Evolutionary conservation across 225 moss, liverwort and hornwort genomes (phyloP).

Genomic region (Sphagnum tenellum): DNA sequence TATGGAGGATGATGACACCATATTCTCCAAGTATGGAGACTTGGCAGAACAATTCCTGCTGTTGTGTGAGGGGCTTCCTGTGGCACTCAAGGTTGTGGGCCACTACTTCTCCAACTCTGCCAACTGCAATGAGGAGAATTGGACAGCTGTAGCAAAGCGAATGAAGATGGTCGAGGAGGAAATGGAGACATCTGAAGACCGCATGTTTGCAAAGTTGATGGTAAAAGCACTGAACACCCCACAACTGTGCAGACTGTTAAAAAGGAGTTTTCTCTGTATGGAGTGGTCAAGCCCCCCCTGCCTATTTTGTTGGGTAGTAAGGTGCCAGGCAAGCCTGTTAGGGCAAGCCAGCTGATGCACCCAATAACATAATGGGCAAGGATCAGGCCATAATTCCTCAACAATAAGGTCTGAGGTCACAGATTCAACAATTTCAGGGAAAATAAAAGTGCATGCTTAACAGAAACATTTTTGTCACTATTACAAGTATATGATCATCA

Average conservation of each 20-base stretch:
- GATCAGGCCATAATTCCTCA: too few species aligned
- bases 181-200: slow-evolving; percentile 80
- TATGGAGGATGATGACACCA: slow-evolving; percentile 7
- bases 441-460: too few species aligned
- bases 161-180: slow-evolving; percentile 84
- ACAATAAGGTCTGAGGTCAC: too few species aligned
- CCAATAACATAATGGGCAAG: too few species aligned
- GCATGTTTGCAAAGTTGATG: slow-evolving; percentile 78
- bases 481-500: too few species aligned
- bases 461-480: too few species aligned
- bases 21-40: slow-evolving; percentile 53
- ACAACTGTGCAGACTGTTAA: neutral
- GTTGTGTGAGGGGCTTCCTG: slow-evolving; percentile 75
- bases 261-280: neutral
- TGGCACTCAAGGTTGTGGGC: slow-evolving; percentile 82
- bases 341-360: too few species aligned
- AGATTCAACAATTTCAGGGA: too few species aligned
- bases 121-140: slow-evolving; percentile 64
- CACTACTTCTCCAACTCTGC: slow-evolving; percentile 78
- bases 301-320: too few species aligned
- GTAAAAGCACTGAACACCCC: slow-evolving; percentile 5
- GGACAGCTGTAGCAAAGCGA: slow-evolving; percentile 66
- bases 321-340: too few species aligned
- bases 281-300: neutral
- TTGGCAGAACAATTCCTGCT: slow-evolving; percentile 75